A percentile compares a stretch with the other conserved stretches of the same genome.
Evolutionary conservation across 2,329 filamentous ascomycete genomes (phyloP).

Genomic region (Colletotrichum coccodes): DNA sequence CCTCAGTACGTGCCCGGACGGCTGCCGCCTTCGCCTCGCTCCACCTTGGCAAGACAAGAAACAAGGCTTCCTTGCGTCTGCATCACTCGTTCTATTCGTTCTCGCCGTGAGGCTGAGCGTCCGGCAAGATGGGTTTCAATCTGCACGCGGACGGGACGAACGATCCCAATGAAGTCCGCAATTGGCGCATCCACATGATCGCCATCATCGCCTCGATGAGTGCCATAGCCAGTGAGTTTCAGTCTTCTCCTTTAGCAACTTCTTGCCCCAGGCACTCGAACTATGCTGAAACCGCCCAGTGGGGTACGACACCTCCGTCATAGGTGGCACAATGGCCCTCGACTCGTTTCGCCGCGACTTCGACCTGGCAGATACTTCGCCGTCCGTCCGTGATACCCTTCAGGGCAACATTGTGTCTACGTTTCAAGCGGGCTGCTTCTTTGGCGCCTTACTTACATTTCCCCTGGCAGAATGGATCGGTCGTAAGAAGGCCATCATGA

Average conservation of each 20-base stretch:
- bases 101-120: neutral
- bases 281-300: neutral
- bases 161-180: conserved; percentile 19
- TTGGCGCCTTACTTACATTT: conserved; percentile 63
- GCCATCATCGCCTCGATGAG: conserved; percentile 37
- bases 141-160: conserved; percentile 26
- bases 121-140: conserved; percentile 1
- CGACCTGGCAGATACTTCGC: conserved; percentile 22
- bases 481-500: conserved; percentile 61
- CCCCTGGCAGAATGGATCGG: conserved; percentile 66
- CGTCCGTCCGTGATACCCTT: conserved; percentile 29
- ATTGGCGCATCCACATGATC: conserved; percentile 37
- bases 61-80: neutral
- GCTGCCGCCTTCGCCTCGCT: neutral
- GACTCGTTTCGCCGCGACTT: conserved; percentile 37
- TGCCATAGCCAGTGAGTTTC: conserved; percentile 34
- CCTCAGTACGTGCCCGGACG: neutral
- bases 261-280: neutral
- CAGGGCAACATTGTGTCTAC: conserved; percentile 50
- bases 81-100: neutral
- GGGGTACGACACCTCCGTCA: conserved; percentile 17
- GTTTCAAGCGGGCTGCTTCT: conserved; percentile 66
- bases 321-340: conserved; percentile 39
- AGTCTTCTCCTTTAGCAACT: neutral
- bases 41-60: neutral